phyloP scores from a whole-genome alignment of 129 eudicot genomes.

The Sambucus nigra region DNA sequence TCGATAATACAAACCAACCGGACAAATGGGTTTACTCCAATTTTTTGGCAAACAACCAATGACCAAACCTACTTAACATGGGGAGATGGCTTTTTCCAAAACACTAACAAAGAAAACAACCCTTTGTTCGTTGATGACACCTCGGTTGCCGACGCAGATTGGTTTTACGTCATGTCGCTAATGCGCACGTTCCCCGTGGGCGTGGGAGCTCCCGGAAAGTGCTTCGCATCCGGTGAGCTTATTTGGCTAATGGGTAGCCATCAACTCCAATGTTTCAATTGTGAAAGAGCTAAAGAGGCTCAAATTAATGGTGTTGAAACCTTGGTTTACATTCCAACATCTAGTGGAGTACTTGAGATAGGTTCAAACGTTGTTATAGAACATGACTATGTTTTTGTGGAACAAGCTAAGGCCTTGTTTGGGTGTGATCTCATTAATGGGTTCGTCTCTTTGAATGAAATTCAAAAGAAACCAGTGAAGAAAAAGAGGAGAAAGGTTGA shows the following conservation, averaged over 20 bases:
- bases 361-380: slow-evolving; percentile 40
- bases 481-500: background rate
- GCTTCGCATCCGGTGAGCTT: slow-evolving; percentile 28
- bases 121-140: background rate
- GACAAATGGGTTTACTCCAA: too few relatives aligned
- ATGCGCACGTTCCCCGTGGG: slow-evolving; percentile 32
- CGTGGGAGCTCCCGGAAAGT: slow-evolving; percentile 44
- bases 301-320: slow-evolving; percentile 57
- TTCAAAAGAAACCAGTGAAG: too few relatives aligned
- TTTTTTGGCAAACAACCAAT: too few relatives aligned
- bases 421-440: slow-evolving; percentile 15
- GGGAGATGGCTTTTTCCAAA: too few relatives aligned
- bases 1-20: slow-evolving; percentile 3
- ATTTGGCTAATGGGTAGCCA: slow-evolving; percentile 49
- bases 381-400: slow-evolving; percentile 33
- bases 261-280: slow-evolving; percentile 29
- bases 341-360: slow-evolving; percentile 58
- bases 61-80: too few relatives aligned
- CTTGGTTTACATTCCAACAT: slow-evolving; percentile 43
- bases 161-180: slow-evolving; percentile 56
- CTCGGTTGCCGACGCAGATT: slow-evolving; percentile 37
- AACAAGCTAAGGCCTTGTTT: slow-evolving; percentile 34
- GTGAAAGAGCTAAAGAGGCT: slow-evolving; percentile 66
- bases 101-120: slow-evolving; percentile 26
- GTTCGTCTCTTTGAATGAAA: too few relatives aligned